Evolutionary conservation across 345 rosid species (phyloP).

Genomic region (Eucalyptus marginata): DNA sequence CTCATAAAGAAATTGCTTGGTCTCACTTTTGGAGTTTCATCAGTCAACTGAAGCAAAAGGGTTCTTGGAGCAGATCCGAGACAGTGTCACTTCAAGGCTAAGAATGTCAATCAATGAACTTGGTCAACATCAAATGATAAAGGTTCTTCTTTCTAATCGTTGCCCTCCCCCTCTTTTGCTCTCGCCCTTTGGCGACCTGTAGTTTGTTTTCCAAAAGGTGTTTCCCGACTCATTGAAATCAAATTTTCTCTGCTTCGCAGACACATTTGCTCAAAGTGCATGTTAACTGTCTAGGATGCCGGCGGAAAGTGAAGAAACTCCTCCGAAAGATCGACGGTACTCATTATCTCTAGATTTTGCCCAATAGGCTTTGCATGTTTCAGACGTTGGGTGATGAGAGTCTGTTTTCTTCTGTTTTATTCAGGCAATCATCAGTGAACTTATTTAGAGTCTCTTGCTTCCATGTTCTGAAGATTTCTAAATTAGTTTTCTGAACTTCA

Average conservation of each 20-base stretch:
- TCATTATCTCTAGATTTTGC: background rate
- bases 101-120: constrained; percentile 21
- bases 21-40: background rate
- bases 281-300: constrained; percentile 73
- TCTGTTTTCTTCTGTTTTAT: background rate
- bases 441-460: background rate
- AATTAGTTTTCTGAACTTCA: background rate
- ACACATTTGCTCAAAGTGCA: constrained; percentile 51
- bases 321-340: constrained; percentile 61
- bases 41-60: background rate
- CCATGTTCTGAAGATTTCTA: background rate
- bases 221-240: background rate
- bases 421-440: background rate
- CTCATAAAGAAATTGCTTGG: background rate
- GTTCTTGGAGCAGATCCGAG: background rate
- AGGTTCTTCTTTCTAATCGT: background rate
- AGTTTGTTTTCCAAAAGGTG: background rate
- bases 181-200: background rate
- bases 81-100: background rate
- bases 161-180: background rate
- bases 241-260: constrained; percentile 8
- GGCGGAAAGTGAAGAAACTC: constrained; percentile 53
- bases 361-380: background rate
- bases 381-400: background rate
- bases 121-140: constrained; percentile 21